Base-by-base conservation (phyloP, 805 yeast species). In the Suhomyces vadensis region DNA sequence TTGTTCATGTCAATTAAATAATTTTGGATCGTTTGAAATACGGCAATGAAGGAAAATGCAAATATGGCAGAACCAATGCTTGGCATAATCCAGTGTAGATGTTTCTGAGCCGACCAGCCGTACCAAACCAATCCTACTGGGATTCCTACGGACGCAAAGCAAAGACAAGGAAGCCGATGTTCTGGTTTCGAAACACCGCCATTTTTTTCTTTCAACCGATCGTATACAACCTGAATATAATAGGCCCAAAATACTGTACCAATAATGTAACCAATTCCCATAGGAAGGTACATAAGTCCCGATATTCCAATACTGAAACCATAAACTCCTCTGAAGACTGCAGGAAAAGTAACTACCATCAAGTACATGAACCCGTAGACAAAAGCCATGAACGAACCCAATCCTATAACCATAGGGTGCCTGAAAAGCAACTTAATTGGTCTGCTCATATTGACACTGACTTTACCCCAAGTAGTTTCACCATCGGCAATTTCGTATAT, bases 321-420 rank as follows among this genome's bases (percentile, higher is more conserved):
- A 45, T 69, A 69, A 5, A 53, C 50, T 1, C 57, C 52, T 13
- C 53, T 44, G 44, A 55, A 69, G 1, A 69, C 63, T 7, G 55
- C 44, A 2, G 73, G 74, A 48, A 67, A 69, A 2, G 73, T 63
- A 7, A 67, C 67, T 36, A 69, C 60, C 72, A 69, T 65, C 45
- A 69, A 50, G 49, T 69, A 69, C 64, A 69, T 58, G 46, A 69
- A 67, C n/a, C 72, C 73, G 46, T 69, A 69, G 8, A 64, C 61
- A 50, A 69, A 65, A 2, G 73, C 73, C 71, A 69, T 65, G 49
- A 66, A 69, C 10, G 71, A 59, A 1, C 74, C 73, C 42, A 69
- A 56, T 0, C 73, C 73, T 27, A 66, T 51, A 10, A 69, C 57
- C 67, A 69, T 66, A 2, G 73, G 73, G 46, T 69, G 66, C 14